Evolutionary conservation across 164 flowering plant species (phyloP).

Genomic region (Aristolochia fimbriata): DNA sequence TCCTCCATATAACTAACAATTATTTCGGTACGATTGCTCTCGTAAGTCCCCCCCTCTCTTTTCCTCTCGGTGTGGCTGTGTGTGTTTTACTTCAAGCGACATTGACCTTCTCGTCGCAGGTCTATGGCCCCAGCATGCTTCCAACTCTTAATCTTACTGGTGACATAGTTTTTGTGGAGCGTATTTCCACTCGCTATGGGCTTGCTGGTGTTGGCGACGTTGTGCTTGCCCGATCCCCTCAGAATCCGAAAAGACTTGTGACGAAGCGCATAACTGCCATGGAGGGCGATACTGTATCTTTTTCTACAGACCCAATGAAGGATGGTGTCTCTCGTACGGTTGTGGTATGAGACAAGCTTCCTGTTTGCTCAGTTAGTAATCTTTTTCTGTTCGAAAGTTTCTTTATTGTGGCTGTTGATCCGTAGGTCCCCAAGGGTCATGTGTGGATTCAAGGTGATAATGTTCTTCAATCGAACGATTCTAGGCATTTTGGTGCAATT

Average conservation of each 20-base stretch:
- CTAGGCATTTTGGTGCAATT: constrained; percentile 61
- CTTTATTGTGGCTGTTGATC: background rate
- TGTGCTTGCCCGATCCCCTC: constrained; percentile 47
- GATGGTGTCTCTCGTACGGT: constrained; percentile 24
- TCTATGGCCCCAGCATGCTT: constrained; percentile 81
- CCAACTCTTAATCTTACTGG: constrained; percentile 52
- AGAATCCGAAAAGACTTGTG: constrained; percentile 40
- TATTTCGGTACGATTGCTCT: constrained; percentile 32
- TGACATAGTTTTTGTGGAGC: constrained; percentile 40
- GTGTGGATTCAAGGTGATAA: constrained; percentile 84
- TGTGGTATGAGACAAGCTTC: constrained; percentile 26
- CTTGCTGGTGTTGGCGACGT: constrained; percentile 45
- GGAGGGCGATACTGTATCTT: constrained; percentile 58
- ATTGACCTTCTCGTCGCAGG: constrained; percentile 25
- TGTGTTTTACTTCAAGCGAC: too few species aligned
- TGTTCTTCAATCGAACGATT: constrained; percentile 43
- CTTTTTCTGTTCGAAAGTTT: too few species aligned
- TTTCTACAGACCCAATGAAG: constrained; percentile 24
- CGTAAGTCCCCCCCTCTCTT: constrained; percentile 18
- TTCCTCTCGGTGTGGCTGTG: background rate
- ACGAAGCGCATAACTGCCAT: constrained; percentile 46
- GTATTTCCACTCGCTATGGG: constrained; percentile 34
- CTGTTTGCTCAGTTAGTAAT: too few species aligned
- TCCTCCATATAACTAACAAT: constrained; percentile 43
- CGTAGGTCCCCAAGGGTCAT: constrained; percentile 76